phyloP scores from a whole-genome alignment of 2,329 filamentous ascomycete genomes.

The Neonectria magnoliae region DNA sequence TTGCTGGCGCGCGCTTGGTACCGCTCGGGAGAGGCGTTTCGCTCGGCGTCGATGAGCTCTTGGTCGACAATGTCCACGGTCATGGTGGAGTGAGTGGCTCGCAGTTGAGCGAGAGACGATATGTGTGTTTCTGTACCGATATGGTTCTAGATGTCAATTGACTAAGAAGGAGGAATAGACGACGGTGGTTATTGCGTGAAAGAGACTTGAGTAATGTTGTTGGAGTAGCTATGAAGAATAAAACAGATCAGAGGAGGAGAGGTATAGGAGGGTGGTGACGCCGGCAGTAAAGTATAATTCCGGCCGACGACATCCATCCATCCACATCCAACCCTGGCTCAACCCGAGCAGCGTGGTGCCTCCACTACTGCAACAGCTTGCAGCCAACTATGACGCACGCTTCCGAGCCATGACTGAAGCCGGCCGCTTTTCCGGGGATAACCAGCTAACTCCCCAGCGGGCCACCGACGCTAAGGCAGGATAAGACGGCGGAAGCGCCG shows the following conservation, averaged over 20 bases:
- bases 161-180: neutral
- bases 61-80: constrained; percentile 64
- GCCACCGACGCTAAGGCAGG: neutral
- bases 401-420: neutral
- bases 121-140: neutral
- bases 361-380: neutral
- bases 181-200: neutral
- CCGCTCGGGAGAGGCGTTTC: constrained; percentile 58
- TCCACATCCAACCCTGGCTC: neutral
- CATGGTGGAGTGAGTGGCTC: constrained; percentile 42
- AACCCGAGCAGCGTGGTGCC: neutral
- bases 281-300: constrained; percentile 16
- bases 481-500: constrained; percentile 8
- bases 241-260: neutral
- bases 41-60: constrained; percentile 64
- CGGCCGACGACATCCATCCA: neutral
- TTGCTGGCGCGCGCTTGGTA: constrained; percentile 55
- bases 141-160: neutral
- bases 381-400: constrained; percentile 38
- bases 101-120: neutral
- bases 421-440: constrained; percentile 21
- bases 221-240: neutral
- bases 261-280: constrained; percentile 11
- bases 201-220: neutral
- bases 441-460: neutral